Conservation (phyloP, 2,329 filamentous ascomycete genomes). For the Trematosphaeria pertusa region DNA sequence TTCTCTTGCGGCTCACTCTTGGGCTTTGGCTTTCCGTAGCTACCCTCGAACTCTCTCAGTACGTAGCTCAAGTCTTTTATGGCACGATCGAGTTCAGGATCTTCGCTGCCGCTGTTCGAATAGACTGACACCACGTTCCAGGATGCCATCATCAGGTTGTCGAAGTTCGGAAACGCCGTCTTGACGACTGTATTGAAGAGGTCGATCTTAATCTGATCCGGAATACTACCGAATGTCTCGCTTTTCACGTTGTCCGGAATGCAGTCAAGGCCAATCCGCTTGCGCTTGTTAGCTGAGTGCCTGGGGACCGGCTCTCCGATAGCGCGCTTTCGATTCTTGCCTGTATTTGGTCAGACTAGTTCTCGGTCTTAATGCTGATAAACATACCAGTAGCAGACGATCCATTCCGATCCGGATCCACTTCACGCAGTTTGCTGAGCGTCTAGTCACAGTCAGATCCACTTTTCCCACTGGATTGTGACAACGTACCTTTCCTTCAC, state of each 20-base stretch:
- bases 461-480: too few species aligned
- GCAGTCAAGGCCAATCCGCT: conserved; percentile 23
- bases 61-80: conserved; percentile 35
- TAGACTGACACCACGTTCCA: conserved; percentile 44
- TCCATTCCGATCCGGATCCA: conserved; percentile 9
- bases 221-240: conserved; percentile 28
- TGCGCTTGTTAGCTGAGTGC: conserved; percentile 37
- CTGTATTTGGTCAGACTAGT: conserved; percentile 1
- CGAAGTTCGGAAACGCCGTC: conserved; percentile 37
- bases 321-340: conserved; percentile 13
- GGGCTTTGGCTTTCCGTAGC: conserved; percentile 10
- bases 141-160: conserved; percentile 37
- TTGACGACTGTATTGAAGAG: conserved; percentile 37
- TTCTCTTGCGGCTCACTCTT: conserved; percentile 6
- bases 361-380: not conserved
- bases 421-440: conserved; percentile 19
- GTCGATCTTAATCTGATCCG: conserved; percentile 29
- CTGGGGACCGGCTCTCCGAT: conserved; percentile 20
- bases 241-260: conserved; percentile 34
- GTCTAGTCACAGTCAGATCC: too few species aligned
- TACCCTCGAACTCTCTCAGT: conserved; percentile 32
- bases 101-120: conserved; percentile 31
- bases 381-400: conserved; percentile 10
- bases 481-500: conserved; percentile 33
- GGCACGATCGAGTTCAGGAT: conserved; percentile 30